Conservation (phyloP, 257 asterid genomes). For the Avicennia marina region DNA sequence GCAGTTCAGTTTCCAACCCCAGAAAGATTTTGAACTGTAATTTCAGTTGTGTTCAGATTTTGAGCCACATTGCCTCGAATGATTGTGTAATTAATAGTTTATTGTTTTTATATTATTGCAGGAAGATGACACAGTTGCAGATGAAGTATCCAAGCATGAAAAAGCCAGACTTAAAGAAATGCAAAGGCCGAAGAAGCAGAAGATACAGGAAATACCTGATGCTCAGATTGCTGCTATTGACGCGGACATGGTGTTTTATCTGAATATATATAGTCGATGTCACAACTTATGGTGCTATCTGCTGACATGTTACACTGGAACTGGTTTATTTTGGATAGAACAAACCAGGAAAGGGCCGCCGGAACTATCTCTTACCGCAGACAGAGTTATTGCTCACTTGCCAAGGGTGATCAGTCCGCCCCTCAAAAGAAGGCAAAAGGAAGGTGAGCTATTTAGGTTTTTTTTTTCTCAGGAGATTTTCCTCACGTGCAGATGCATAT, state of each 20-base stretch:
- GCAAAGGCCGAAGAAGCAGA: constrained; percentile 78
- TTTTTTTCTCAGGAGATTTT: background rate
- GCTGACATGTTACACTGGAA: background rate
- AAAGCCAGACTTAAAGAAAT: constrained; percentile 62
- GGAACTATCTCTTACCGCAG: constrained; percentile 90
- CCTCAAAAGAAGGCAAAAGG: constrained; percentile 75
- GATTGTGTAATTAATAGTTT: no score
- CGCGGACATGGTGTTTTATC: constrained; percentile 77
- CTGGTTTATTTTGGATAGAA: constrained; percentile 49
- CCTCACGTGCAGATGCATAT: no score
- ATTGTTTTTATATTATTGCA: no score
- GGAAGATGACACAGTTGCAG: constrained; percentile 13
- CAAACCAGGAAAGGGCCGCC: constrained; percentile 88
- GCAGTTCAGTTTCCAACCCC: no score
- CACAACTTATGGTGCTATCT: background rate
- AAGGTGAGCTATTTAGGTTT: constrained; percentile 34
- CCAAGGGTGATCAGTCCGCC: constrained; percentile 69
- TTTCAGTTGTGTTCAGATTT: background rate
- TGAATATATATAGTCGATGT: background rate
- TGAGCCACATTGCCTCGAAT: no score
- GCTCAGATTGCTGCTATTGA: constrained; percentile 89
- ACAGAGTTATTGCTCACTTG: constrained; percentile 97
- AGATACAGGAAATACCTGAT: constrained; percentile 77
- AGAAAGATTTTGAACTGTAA: no score
- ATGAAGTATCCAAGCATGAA: constrained; percentile 70